Conservation (phyloP, 1,139 yeast genomes). For the Kodamaea alishanica region DNA sequence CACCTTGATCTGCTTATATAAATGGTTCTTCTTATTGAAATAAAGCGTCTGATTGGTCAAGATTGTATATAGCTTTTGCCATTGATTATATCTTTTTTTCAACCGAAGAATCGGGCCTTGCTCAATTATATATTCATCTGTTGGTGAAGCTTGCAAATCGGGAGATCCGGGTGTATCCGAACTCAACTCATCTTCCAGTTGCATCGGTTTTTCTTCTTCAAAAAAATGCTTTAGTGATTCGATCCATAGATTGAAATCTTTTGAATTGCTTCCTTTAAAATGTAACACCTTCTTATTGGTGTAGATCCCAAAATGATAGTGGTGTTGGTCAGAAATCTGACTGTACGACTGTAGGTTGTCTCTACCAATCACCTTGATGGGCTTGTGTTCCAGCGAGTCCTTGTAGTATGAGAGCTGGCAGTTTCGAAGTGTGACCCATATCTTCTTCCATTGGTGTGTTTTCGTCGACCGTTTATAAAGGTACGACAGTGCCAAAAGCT, state of each 20-base stretch:
- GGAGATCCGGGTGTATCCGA: slow-evolving; percentile 4
- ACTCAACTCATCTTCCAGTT: slow-evolving; percentile 1
- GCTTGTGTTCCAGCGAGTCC: slow-evolving; percentile 55
- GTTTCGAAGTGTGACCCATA: slow-evolving; percentile 59
- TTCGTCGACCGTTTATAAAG: slow-evolving; percentile 22
- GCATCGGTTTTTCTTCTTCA: slow-evolving; percentile 6
- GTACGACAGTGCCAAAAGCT: slow-evolving; percentile 9
- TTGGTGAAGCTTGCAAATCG: background rate
- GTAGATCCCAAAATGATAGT: slow-evolving; percentile 41
- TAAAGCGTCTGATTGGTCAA: slow-evolving; percentile 40
- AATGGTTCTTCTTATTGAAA: slow-evolving; percentile 33
- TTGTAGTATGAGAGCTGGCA: slow-evolving; percentile 57
- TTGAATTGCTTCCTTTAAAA: slow-evolving; percentile 34
- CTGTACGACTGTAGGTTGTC: slow-evolving; percentile 20
- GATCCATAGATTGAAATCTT: slow-evolving; percentile 42
- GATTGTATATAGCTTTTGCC: slow-evolving; percentile 43
- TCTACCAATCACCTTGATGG: slow-evolving; percentile 41
- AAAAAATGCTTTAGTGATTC: slow-evolving; percentile 28
- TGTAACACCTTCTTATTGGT: slow-evolving; percentile 39
- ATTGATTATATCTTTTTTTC: slow-evolving; percentile 43
- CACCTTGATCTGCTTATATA: slow-evolving; percentile 29
- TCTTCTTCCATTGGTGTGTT: slow-evolving; percentile 42
- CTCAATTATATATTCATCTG: slow-evolving; percentile 36
- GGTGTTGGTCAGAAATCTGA: slow-evolving; percentile 31
- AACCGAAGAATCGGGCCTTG: slow-evolving; percentile 41